Conservation (phyloP, 2,329 filamentous ascomycete species). For the Hypomyces perniciosus region DNA sequence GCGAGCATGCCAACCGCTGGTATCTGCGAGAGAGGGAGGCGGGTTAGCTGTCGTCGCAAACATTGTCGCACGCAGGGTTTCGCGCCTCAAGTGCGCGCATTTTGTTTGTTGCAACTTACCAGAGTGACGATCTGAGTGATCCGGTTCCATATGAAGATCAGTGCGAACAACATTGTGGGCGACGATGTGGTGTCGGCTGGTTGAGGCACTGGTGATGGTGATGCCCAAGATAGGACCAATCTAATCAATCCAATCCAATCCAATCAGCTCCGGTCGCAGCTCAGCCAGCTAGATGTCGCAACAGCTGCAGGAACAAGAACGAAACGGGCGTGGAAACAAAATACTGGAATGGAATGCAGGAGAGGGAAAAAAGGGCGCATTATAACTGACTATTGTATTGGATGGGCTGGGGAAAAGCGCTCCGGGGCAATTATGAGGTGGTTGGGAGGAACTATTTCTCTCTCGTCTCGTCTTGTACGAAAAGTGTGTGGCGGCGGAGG, state of each 20-base stretch:
- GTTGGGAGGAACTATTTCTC: conserved; percentile 2
- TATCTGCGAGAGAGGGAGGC: conserved; percentile 39
- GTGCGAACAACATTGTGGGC: conserved; percentile 53
- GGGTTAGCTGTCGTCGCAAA: background rate
- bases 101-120: conserved; percentile 36
- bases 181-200: conserved; percentile 1
- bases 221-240: background rate
- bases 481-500: no score
- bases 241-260: background rate
- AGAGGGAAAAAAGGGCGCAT: background rate
- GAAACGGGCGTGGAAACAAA: background rate
- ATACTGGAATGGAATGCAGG: background rate
- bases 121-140: conserved; percentile 57
- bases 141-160: conserved; percentile 58
- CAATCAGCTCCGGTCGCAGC: background rate
- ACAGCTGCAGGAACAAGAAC: background rate
- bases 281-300: background rate
- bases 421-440: conserved; percentile 7
- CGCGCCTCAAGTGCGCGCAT: background rate
- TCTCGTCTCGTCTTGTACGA: background rate
- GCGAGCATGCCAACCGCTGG: conserved; percentile 61
- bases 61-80: background rate
- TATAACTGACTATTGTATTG: background rate
- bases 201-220: background rate
- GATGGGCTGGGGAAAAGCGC: background rate